Percentiles rank a stretch among this genome's conserved stretches.
These are phyloP conservation scores for Apiotrichum mycotoxinovorans DNA, from an alignment of 1,284 basidiomycete genomes.

Conservation along the genomic window DNA sequence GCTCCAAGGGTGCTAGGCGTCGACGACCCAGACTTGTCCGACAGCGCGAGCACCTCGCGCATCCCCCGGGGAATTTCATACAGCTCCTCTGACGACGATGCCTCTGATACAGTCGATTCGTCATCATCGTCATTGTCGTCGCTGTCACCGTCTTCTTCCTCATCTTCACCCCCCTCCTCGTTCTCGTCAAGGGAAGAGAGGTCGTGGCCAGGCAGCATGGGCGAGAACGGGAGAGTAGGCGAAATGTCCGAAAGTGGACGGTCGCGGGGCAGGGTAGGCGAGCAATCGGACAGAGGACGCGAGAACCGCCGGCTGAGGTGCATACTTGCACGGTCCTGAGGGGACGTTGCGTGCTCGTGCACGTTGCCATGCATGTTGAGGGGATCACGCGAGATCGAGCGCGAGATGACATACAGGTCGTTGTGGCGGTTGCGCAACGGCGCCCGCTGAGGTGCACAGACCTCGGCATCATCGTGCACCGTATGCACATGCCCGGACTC, in stretches of 20 bases:
- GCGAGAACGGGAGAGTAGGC: neutral
- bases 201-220: neutral
- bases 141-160: no score
- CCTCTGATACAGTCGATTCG: no score
- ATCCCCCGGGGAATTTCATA: neutral
- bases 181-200: neutral
- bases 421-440: no score
- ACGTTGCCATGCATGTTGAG: neutral
- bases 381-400: neutral
- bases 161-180: no score
- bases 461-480: neutral
- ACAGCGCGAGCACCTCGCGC: neutral
- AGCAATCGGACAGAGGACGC: neutral
- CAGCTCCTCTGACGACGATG: neutral
- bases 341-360: neutral
- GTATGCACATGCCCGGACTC: neutral
- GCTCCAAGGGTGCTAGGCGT: no score
- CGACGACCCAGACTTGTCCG: no score
- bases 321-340: neutral
- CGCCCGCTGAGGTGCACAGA: no score
- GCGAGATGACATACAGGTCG: neutral
- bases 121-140: no score
- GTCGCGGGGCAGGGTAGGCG: neutral
- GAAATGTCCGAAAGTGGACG: neutral
- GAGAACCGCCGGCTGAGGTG: neutral